Conservation (phyloP, 106 monocot genomes). For the Acanthochlamys bracteata region DNA sequence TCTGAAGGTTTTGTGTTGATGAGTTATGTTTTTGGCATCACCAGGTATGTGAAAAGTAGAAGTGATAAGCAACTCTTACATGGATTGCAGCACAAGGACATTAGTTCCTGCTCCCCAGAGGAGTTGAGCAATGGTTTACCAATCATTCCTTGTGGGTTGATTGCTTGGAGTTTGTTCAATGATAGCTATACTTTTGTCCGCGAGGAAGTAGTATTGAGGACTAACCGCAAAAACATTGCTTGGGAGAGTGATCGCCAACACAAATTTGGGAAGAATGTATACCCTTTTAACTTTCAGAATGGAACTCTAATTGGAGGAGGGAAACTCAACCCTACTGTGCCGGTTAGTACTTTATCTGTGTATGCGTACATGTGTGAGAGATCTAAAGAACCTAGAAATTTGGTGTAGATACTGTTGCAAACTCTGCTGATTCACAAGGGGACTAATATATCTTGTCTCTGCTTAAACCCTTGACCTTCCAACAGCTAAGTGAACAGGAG, state of each 20-base stretch:
- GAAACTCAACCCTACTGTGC: conserved; percentile 52
- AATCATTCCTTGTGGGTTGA: conserved; percentile 87
- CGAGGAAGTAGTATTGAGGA: conserved; percentile 17
- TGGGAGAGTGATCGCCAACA: conserved; percentile 78
- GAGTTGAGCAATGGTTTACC: conserved; percentile 54
- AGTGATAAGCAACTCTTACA: conserved; percentile 65
- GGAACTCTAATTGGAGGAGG: conserved; percentile 72
- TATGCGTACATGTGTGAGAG: too few species aligned
- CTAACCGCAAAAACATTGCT: conserved; percentile 68
- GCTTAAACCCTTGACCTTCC: neutral
- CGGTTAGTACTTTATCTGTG: conserved; percentile 36
- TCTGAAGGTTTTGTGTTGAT: neutral
- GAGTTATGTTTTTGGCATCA: neutral
- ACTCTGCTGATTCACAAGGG: too few species aligned
- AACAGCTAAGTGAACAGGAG: conserved; percentile 80
- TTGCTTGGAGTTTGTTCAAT: conserved; percentile 97
- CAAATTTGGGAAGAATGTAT: conserved; percentile 79
- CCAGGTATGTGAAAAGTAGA: conserved; percentile 87
- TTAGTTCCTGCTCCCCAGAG: conserved; percentile 52
- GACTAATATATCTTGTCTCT: too few species aligned
- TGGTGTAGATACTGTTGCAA: too few species aligned
- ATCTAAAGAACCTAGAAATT: too few species aligned
- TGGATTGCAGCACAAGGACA: conserved; percentile 46
- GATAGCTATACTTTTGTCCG: conserved; percentile 58
- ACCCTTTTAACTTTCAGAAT: conserved; percentile 89